A percentile compares a stretch with the other conserved stretches of the same genome.
Evolutionary conservation across 202 grass and related monocot genomes (phyloP).

Genomic region (Zizania palustris): DNA sequence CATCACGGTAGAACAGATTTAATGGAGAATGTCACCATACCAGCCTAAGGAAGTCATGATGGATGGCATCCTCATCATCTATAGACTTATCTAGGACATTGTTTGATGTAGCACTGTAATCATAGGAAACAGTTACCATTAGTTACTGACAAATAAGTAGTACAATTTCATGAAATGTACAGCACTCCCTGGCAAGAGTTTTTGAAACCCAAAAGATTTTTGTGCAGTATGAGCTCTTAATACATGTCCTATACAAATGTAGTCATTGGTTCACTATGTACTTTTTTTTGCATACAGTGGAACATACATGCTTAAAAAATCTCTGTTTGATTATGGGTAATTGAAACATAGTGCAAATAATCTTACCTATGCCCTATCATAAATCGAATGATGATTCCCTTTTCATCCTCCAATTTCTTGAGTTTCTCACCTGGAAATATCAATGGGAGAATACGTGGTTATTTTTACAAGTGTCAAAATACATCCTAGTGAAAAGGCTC

Average conservation of each 20-base stretch:
- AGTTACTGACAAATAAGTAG: conserved; percentile 10
- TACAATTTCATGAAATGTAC: conserved; percentile 6
- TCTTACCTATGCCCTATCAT: conserved; percentile 91
- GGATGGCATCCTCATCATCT: conserved; percentile 73
- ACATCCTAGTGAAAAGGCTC: background rate
- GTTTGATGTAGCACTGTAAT: conserved; percentile 75
- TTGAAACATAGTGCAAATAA: conserved; percentile 14
- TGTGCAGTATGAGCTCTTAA: background rate
- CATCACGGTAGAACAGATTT: conserved; percentile 27
- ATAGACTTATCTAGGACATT: conserved; percentile 92
- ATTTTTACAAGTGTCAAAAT: conserved; percentile 36
- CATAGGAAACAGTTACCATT: conserved; percentile 33
- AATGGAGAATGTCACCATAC: conserved; percentile 47
- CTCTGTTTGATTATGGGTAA: background rate
- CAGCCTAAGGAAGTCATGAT: conserved; percentile 93
- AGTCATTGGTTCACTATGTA: background rate
- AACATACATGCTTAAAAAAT: background rate
- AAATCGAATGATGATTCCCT: conserved; percentile 87
- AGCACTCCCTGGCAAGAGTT: background rate
- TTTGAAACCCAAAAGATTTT: conserved; percentile 2
- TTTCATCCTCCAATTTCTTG: conserved; percentile 81
- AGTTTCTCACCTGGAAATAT: conserved; percentile 72
- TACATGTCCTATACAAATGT: background rate
- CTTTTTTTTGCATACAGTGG: background rate
- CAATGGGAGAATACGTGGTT: conserved; percentile 4